These are phyloP conservation scores for Diplosphaera chodatii DNA, from an alignment of 139 green algal genomes.

Conservation along the genomic window DNA sequence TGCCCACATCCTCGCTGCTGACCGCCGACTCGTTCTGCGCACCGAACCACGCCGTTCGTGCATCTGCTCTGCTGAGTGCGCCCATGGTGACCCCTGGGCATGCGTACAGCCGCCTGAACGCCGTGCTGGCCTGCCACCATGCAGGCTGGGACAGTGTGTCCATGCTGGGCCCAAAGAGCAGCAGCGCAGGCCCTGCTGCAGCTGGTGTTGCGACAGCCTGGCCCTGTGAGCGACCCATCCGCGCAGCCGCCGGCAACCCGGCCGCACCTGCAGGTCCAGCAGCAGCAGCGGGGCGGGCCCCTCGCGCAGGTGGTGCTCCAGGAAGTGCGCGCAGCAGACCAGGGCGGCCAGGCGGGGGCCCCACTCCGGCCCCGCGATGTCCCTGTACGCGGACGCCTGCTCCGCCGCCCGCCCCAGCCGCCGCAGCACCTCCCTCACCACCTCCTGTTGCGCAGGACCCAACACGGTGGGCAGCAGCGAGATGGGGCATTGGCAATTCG, in stretches of 20 bases:
- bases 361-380: slow-evolving; percentile 30
- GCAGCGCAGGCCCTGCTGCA: no score
- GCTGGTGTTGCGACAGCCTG: no score
- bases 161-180: no score
- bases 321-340: slow-evolving; percentile 30
- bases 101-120: no score
- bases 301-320: slow-evolving; percentile 39
- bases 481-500: no score
- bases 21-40: background rate
- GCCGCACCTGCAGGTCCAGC: slow-evolving; percentile 5
- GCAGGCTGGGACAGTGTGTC: no score
- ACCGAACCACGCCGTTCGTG: no score
- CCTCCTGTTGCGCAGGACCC: slow-evolving; percentile 17
- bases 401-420: slow-evolving; percentile 16
- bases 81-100: no score
- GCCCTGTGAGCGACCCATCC: background rate
- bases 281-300: slow-evolving; percentile 4
- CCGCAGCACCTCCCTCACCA: slow-evolving; percentile 13
- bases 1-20: background rate
- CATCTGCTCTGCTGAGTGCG: no score
- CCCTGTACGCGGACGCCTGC: slow-evolving; percentile 29
- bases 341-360: slow-evolving; percentile 24
- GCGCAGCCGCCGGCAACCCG: no score
- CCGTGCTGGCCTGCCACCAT: no score
- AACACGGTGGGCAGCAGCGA: no score